Percentiles rank a stretch among this genome's conserved stretches.
Conservation (phyloP, 805 yeast species). For the Yamadazyma paraphyllophila region DNA sequence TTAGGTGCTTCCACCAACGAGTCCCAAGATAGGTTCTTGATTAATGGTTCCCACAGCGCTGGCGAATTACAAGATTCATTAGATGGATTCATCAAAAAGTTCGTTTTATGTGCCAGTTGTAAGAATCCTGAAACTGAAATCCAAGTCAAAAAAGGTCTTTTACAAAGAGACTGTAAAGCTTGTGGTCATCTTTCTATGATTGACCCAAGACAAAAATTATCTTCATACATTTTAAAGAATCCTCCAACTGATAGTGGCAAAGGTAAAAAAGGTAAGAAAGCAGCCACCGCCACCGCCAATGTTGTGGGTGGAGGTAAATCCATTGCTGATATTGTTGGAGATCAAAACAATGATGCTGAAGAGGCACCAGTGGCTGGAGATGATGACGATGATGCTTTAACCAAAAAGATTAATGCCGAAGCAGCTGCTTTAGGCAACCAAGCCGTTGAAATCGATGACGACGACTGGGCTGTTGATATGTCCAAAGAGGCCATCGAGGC, state of each 20-base stretch:
- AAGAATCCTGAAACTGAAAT: constrained; percentile 97
- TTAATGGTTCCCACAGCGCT: constrained; percentile 93
- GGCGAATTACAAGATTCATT: constrained; percentile 86
- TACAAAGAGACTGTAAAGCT: constrained; percentile 94
- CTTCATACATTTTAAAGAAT: constrained; percentile 85
- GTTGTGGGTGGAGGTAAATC: constrained; percentile 86
- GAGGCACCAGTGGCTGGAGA: constrained; percentile 38
- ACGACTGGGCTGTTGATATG: constrained; percentile 97
- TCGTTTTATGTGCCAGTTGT: constrained; percentile 91
- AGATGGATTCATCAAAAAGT: constrained; percentile 91
- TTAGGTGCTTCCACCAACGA: constrained; percentile 95
- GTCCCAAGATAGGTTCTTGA: constrained; percentile 75
- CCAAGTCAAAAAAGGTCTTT: constrained; percentile 66
- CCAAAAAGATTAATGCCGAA: constrained; percentile 79
- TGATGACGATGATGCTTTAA: constrained; percentile 69
- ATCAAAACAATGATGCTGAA: constrained; percentile 23
- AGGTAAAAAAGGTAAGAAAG: constrained; percentile 62
- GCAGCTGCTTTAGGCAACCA: constrained; percentile 56
- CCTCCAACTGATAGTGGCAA: constrained; percentile 66
- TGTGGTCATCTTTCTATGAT: constrained; percentile 88
- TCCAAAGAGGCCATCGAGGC: constrained; percentile 93
- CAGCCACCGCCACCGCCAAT: constrained; percentile 87
- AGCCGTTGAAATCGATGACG: constrained; percentile 73
- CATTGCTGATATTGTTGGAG: constrained; percentile 72
- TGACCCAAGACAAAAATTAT: constrained; percentile 82